Conservation (phyloP, 1,139 yeast species). For the Scheffersomyces stambukii region DNA sequence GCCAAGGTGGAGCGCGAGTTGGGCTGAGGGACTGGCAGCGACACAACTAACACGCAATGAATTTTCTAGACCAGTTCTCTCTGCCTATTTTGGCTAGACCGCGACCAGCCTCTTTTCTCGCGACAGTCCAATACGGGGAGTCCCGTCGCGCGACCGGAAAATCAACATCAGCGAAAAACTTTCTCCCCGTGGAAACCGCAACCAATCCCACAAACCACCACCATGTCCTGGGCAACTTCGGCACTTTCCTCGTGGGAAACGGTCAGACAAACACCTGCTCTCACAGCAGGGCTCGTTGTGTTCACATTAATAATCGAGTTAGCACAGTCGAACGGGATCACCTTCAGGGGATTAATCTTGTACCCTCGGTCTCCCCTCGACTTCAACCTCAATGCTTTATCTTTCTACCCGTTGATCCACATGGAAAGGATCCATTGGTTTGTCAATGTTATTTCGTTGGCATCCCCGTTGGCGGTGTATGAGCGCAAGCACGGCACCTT, state of each 20-base stretch:
- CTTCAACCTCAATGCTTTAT: slow-evolving; percentile 58
- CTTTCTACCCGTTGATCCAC: slow-evolving; percentile 77
- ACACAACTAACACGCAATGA: too few species aligned
- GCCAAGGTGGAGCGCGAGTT: slow-evolving; percentile 11
- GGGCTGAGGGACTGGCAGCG: too few species aligned
- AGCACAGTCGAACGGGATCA: slow-evolving; percentile 18
- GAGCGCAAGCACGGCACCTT: slow-evolving; percentile 82
- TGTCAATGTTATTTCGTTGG: slow-evolving; percentile 56
- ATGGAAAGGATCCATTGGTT: slow-evolving; percentile 56
- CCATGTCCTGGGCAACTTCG: too few species aligned
- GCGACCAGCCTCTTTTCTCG: not conserved
- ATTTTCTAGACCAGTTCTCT: not conserved
- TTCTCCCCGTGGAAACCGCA: too few species aligned
- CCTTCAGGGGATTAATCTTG: slow-evolving; percentile 26
- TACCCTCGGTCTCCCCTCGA: slow-evolving; percentile 55
- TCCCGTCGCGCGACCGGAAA: too few species aligned
- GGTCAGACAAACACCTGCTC: slow-evolving; percentile 42
- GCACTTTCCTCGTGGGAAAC: slow-evolving; percentile 4
- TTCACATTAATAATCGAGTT: slow-evolving; percentile 45
- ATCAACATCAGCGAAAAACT: too few species aligned
- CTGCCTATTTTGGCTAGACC: not conserved
- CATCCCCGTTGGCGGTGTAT: slow-evolving; percentile 61
- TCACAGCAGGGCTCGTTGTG: slow-evolving; percentile 59
- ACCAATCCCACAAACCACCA: too few species aligned
- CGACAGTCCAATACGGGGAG: not conserved